Base-by-base conservation (phyloP, 192 early-diverging fungal genomes). In the Paraglomus brasilianum region DNA sequence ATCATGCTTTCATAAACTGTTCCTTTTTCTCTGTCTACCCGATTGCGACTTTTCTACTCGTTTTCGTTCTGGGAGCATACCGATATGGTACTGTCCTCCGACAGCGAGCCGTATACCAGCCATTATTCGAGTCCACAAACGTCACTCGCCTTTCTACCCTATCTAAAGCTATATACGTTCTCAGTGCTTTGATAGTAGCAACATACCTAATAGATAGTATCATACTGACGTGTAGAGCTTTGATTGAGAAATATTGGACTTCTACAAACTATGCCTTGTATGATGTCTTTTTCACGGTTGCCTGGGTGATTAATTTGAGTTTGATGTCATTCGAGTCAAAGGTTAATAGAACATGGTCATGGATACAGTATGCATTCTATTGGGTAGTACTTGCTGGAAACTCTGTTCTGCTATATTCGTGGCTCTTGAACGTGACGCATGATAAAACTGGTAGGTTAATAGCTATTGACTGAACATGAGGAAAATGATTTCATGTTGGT, bases 291-390 rank as follows among this genome's bases (percentile, higher is more conserved):
- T 83, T 75, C 8, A 74, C 72, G 24, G 38, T 78, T 7, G 78
- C 82, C 22, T 75, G 82, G 72, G 47, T 51, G 1, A 24, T 80
- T 1, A 75, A 75, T 22, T 47, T 82, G n/a, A 50, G 52, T 5
- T 41, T 72, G 15, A 77, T 83, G 49, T n/a, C 51, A 21, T 15
- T 75, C 24, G 82, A 86, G 51, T 48, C 71, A 36, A 63, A 67
- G 4, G 75, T 63, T 41, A 74, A 70, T 5, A 71, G 79, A 3
- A 68, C 76, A 62, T 86, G 82, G 82, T 74, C 79, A 49, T 83
- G 80, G 78, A 69, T 77, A 24, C 78, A 83, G 38, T 83, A 86
- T 76, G 43, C 49, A 1, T 87, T 87, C 47, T 88, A 83, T 82
- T 69, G 66, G 40, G 39, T 81, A 5, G 75, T 80, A 3, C 55